Percentiles rank a stretch among this genome's conserved stretches.
phyloP scores from a whole-genome alignment of 176 grass and related monocot species.

The Aegilops longissima region DNA sequence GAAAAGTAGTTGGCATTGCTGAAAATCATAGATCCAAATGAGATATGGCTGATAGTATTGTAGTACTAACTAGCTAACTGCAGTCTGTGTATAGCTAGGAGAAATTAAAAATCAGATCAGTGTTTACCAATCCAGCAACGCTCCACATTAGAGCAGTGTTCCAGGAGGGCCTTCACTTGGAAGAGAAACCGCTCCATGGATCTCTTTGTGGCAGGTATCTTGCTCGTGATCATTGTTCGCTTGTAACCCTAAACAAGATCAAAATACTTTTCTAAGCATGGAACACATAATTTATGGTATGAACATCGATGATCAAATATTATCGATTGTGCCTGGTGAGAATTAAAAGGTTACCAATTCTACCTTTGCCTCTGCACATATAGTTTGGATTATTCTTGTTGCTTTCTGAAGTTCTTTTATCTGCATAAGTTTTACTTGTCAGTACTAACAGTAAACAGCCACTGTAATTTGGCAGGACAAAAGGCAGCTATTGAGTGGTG shows the following conservation, averaged over 20 bases:
- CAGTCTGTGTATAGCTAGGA: neutral
- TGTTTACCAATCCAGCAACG: slow-evolving; percentile 58
- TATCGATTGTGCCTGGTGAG: slow-evolving; percentile 13
- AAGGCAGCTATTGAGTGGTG: slow-evolving; percentile 5
- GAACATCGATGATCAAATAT: neutral
- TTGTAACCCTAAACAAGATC: slow-evolving; percentile 51
- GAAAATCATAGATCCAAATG: neutral
- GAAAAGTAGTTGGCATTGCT: neutral
- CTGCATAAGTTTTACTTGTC: slow-evolving; percentile 44
- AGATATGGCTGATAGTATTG: neutral
- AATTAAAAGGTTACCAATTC: neutral
- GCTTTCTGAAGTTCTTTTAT: slow-evolving; percentile 75
- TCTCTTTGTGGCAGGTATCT: slow-evolving; percentile 78
- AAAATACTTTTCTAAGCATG: neutral
- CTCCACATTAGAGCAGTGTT: slow-evolving; percentile 54
- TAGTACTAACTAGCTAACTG: neutral
- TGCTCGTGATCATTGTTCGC: slow-evolving; percentile 85
- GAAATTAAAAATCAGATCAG: neutral
- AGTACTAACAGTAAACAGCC: neutral
- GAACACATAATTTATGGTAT: neutral
- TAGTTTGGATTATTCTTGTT: slow-evolving; percentile 81
- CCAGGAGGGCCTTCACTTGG: slow-evolving; percentile 76
- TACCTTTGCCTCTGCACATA: slow-evolving; percentile 91
- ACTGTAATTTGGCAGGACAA: slow-evolving; percentile 20
- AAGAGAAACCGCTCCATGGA: slow-evolving; percentile 80